Conservation (phyloP, 306 rosid genomes). For the Hippophae gyantsensis region DNA sequence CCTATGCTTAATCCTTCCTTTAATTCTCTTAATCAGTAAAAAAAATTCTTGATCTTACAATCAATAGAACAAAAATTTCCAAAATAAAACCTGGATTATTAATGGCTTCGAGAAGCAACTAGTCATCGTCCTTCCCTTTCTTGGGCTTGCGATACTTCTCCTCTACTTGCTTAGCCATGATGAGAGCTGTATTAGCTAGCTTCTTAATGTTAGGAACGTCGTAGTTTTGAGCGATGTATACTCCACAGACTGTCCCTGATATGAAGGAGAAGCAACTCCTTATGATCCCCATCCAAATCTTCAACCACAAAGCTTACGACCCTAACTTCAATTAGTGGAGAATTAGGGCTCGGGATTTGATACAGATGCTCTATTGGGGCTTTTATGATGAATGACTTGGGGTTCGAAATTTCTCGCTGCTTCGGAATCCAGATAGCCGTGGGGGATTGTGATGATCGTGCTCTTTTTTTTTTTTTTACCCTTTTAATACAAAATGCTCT, state of each 20-base stretch:
- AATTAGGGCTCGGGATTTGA: conserved; percentile 12
- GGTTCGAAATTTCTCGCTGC: too few relatives aligned
- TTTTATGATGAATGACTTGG: neutral
- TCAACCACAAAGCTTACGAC: neutral
- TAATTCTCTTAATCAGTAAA: neutral
- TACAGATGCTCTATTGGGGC: neutral
- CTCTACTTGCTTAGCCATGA: conserved; percentile 39
- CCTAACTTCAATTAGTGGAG: neutral
- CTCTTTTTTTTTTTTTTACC: too few relatives aligned
- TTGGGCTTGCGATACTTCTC: conserved; percentile 40
- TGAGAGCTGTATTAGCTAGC: conserved; percentile 31
- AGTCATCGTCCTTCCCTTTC: conserved; percentile 30
- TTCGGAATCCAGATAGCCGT: too few relatives aligned
- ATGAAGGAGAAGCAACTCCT: conserved; percentile 65
- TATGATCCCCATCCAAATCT: conserved; percentile 56
- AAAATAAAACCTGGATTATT: conserved; percentile 24
- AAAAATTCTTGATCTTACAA: neutral
- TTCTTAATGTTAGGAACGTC: conserved; percentile 59
- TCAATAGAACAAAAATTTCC: neutral
- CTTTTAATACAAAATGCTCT: too few relatives aligned
- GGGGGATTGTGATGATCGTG: too few relatives aligned
- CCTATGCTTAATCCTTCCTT: neutral
- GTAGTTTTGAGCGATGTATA: conserved; percentile 70
- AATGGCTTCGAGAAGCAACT: neutral
- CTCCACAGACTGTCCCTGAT: conserved; percentile 44